Base-by-base conservation (phyloP, 345 rosid genomes). In the Limnanthes douglasii region DNA sequence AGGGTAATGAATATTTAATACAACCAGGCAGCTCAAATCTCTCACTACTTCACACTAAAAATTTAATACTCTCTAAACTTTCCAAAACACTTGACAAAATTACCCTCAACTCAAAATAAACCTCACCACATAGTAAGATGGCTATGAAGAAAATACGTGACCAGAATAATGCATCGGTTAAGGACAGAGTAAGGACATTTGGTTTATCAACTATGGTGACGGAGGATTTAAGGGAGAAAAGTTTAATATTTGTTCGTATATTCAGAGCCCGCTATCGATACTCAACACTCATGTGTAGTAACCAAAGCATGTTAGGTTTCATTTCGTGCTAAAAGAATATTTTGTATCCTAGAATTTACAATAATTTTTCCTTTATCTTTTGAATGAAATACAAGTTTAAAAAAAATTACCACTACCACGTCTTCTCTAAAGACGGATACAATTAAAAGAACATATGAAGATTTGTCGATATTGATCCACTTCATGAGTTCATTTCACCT, bases 161-260 rank as follows among this genome's bases (percentile, higher is more conserved):
- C 33, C 57, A 50, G 34, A 36, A 52, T 40, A 43, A 16, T 30
- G 60, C 64, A 48, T 51, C 55, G 3, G 46, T 36, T 2, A 33
- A 42, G 6, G 64, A 75, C 28, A 54, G 34, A 31, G 46, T 59
- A 1, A 78, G 86, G 20, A 86, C 94, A 12, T 81, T 76, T 39
- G 78, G 86, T 16, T 35, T 80, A 51, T 44, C 70, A 44, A 62
- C 56, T 28, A 57, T 75, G 43, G 94, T 80, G 4, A 41, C 71
- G 15, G 42, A 51, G 43, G 68, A 68, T 39, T 57, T 73, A 41
- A 45, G 59, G 5, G 83, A 81, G 36, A 61, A 60, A 21, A 76
- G 86, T 6, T 75, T 75, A 11, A 51, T 81, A 27, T 76, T 62
- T 48, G 75, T 75, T 16, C 61, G 70, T 19, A 32, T 80, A 21